phyloP scores from a whole-genome alignment of 1,284 basidiomycete genomes.

The Cutaneotrichosporon sp. region DNA sequence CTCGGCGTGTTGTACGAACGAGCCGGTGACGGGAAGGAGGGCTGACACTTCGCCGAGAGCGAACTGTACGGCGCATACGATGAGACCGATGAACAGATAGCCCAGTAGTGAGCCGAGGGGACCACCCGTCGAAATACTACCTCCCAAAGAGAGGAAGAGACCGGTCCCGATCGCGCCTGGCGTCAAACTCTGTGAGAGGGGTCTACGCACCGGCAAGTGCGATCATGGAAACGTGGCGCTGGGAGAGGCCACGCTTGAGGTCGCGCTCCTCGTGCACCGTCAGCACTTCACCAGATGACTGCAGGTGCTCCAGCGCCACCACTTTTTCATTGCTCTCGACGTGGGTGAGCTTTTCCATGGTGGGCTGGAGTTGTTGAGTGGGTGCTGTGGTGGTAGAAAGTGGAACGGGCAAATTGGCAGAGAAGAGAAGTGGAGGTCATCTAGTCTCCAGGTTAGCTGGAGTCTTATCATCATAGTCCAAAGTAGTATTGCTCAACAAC shows the following conservation, averaged over 20 bases:
- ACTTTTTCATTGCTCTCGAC: no score
- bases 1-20: slow-evolving; percentile 35
- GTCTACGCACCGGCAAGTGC: slow-evolving; percentile 32
- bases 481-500: no score
- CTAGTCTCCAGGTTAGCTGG: no score
- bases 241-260: slow-evolving; percentile 29
- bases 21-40: slow-evolving; percentile 32
- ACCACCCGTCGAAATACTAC: slow-evolving; percentile 52
- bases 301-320: no score
- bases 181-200: neutral
- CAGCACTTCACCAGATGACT: neutral
- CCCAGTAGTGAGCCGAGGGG: slow-evolving; percentile 44
- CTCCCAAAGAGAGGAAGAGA: slow-evolving; percentile 74
- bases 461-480: no score
- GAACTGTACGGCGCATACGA: slow-evolving; percentile 34
- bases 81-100: slow-evolving; percentile 28
- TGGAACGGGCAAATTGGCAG: no score
- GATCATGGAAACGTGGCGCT: slow-evolving; percentile 39
- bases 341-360: no score
- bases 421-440: no score
- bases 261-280: slow-evolving; percentile 23
- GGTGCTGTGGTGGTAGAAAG: no score
- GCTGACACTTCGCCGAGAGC: slow-evolving; percentile 34
- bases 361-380: no score
- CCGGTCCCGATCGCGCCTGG: slow-evolving; percentile 57